These are phyloP conservation scores for Pelargonium australe DNA, from an alignment of 441 rosid species.

Conservation along the genomic window DNA sequence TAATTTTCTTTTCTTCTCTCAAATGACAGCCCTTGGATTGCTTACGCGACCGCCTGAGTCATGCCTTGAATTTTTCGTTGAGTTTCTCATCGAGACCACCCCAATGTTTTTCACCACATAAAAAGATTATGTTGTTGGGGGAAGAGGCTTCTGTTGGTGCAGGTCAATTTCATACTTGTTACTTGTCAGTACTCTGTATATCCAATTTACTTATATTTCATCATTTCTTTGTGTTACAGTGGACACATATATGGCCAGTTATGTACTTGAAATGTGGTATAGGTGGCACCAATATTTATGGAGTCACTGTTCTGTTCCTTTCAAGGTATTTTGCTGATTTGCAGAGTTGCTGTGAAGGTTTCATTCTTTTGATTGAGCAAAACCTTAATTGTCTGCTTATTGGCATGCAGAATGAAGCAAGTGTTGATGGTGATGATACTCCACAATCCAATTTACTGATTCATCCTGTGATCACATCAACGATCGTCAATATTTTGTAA, in stretches of 20 bases:
- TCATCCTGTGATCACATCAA: slow-evolving; percentile 56
- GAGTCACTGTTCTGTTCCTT: slow-evolving; percentile 41
- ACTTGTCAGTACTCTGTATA: slow-evolving; percentile 10
- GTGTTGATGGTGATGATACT: slow-evolving; percentile 29
- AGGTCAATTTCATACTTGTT: slow-evolving; percentile 31
- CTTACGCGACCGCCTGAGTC: slow-evolving; percentile 41
- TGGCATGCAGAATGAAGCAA: slow-evolving; percentile 45
- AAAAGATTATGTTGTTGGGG: slow-evolving; percentile 78
- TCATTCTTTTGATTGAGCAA: slow-evolving; percentile 3
- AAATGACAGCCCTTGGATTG: slow-evolving; percentile 42
- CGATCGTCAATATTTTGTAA: slow-evolving; percentile 56
- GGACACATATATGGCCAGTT: slow-evolving; percentile 49
- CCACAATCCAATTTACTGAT: slow-evolving; percentile 52
- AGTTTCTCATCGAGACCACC: slow-evolving; percentile 68
- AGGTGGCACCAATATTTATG: slow-evolving; percentile 90
- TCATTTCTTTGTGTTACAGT: slow-evolving; percentile 36
- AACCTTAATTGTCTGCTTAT: slow-evolving; percentile 21
- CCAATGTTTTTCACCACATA: slow-evolving; percentile 71
- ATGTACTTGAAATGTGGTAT: slow-evolving; percentile 89
- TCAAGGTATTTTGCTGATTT: slow-evolving; percentile 38
- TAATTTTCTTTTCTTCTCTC: slow-evolving; percentile 3
- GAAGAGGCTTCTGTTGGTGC: slow-evolving; percentile 56
- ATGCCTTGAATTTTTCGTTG: slow-evolving; percentile 51
- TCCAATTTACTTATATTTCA: slow-evolving; percentile 15
- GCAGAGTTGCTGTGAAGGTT: not conserved